Evolutionary conservation across 495 filamentous ascomycete genomes (phyloP).

Genomic region (Talaromyces borbonicus): DNA sequence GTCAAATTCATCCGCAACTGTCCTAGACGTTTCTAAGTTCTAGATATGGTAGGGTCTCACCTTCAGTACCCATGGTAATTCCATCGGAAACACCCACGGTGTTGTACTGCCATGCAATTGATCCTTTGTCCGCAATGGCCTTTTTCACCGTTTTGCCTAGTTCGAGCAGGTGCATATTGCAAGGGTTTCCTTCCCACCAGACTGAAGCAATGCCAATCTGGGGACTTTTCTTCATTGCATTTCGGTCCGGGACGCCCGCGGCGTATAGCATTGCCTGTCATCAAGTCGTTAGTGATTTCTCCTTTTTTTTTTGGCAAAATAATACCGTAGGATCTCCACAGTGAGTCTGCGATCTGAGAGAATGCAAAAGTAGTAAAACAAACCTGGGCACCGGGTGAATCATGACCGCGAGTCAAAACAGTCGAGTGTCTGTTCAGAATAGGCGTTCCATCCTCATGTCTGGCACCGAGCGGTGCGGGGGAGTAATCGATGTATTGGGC

Average conservation of each 20-base stretch:
- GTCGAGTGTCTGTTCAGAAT: constrained; percentile 63
- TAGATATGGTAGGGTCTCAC: too few relatives aligned
- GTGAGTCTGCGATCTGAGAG: too few relatives aligned
- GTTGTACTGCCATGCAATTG: constrained; percentile 91
- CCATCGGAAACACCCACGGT: constrained; percentile 90
- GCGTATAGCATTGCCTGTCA: constrained; percentile 91
- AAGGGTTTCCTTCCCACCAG: constrained; percentile 98
- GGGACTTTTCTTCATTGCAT: constrained; percentile 81
- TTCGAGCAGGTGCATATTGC: constrained; percentile 69
- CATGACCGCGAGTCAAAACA: constrained; percentile 70
- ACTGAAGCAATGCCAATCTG: constrained; percentile 86
- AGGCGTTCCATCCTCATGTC: constrained; percentile 48
- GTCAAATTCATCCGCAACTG: too few relatives aligned
- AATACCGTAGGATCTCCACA: too few relatives aligned
- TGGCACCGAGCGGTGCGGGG: constrained; percentile 44
- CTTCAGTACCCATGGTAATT: constrained; percentile 95
- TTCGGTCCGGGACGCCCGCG: constrained; percentile 73
- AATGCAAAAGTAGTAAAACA: constrained; percentile 2
- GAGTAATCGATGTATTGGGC: constrained; percentile 55
- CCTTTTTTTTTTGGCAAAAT: too few relatives aligned
- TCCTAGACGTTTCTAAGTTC: too few relatives aligned
- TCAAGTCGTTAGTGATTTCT: too few relatives aligned
- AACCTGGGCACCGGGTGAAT: constrained; percentile 89
- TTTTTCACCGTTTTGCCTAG: constrained; percentile 86
- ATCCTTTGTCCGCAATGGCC: constrained; percentile 66